Evolutionary conservation across 148 eudicot species (phyloP).

Genomic region (Mesembryanthemum crystallinum): DNA sequence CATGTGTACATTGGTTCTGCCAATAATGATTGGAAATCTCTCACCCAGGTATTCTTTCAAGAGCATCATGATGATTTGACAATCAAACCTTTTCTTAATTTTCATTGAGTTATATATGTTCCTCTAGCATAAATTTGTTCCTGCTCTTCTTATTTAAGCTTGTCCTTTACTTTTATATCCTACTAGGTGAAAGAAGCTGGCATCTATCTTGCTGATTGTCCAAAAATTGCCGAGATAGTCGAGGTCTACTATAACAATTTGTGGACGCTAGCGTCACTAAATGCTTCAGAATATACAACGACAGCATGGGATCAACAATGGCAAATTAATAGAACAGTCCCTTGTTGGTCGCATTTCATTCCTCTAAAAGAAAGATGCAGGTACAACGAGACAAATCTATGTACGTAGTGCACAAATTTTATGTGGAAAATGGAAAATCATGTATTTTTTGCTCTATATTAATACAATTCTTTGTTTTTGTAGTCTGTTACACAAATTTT

Average conservation of each 20-base stretch:
- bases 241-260: constrained; percentile 67
- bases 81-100: neutral
- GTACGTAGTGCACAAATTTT: neutral
- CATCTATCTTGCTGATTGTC: constrained; percentile 68
- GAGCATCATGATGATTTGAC: neutral
- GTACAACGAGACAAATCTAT: constrained; percentile 37
- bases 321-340: constrained; percentile 72
- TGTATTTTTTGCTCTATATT: neutral
- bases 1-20: constrained; percentile 91
- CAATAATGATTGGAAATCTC: constrained; percentile 94
- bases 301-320: constrained; percentile 65
- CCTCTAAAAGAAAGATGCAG: constrained; percentile 57
- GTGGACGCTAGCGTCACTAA: constrained; percentile 71
- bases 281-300: constrained; percentile 60
- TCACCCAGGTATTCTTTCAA: constrained; percentile 63
- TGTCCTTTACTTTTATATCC: constrained; percentile 7
- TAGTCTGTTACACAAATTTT: neutral
- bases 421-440: neutral
- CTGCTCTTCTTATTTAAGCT: neutral
- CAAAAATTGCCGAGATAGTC: constrained; percentile 53
- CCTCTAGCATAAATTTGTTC: neutral
- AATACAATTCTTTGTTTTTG: neutral
- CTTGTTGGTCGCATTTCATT: constrained; percentile 93
- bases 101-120: neutral
- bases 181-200: constrained; percentile 89